Evolutionary conservation across 352 stramenopile genomes (phyloP).

Genomic region (Globisporangium spiculum): DNA sequence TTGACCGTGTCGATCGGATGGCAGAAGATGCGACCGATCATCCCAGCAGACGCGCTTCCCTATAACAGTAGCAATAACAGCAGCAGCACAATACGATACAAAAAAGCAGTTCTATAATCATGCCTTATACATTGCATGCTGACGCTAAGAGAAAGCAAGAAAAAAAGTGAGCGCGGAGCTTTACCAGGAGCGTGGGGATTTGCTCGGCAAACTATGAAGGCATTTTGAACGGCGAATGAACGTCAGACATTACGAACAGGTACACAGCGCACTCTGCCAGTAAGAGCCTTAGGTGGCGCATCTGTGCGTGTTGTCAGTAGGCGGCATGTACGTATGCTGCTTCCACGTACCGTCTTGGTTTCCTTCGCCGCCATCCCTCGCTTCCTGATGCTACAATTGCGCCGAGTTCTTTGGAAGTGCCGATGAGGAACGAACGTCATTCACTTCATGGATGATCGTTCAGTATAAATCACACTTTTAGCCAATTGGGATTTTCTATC

Average conservation of each 20-base stretch:
- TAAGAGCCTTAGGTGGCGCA: background rate
- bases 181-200: constrained; percentile 59
- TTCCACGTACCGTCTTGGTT: constrained; percentile 10
- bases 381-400: background rate
- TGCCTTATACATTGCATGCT: background rate
- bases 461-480: background rate
- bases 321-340: background rate
- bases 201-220: constrained; percentile 27
- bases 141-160: background rate
- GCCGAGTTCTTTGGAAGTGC: background rate
- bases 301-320: background rate
- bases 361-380: constrained; percentile 10
- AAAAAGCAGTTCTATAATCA: background rate
- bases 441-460: background rate
- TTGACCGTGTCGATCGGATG: constrained; percentile 93
- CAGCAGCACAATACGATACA: background rate
- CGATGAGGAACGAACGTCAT: background rate
- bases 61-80: constrained; percentile 18
- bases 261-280: background rate
- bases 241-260: constrained; percentile 2
- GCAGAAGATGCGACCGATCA: constrained; percentile 85
- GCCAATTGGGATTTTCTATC: background rate
- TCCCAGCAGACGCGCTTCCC: constrained; percentile 78
- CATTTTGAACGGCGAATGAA: too few species aligned
- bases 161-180: background rate